Conservation (phyloP, 2,329 filamentous ascomycete species). For the Penicillium sp. region DNA sequence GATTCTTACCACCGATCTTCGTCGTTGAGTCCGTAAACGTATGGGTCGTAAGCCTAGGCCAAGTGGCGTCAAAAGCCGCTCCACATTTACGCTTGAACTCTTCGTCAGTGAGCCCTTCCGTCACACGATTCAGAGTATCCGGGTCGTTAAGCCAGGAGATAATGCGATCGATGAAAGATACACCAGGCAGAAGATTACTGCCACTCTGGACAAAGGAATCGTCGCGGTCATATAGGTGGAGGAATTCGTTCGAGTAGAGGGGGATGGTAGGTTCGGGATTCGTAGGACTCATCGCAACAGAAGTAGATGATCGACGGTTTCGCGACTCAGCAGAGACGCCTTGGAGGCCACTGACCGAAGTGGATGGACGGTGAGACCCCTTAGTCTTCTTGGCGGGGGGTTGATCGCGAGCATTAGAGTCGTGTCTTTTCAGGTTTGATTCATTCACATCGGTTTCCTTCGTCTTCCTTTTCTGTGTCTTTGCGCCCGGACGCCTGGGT, state of each 20-base stretch:
- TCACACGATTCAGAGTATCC: slow-evolving; percentile 66
- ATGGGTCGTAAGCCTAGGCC: slow-evolving; percentile 55
- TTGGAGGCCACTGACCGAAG: slow-evolving; percentile 71
- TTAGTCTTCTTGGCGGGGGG: slow-evolving; percentile 78
- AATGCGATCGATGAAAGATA: slow-evolving; percentile 73
- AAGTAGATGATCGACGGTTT: slow-evolving; percentile 61
- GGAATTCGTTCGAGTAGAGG: slow-evolving; percentile 74
- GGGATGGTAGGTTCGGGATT: slow-evolving; percentile 66
- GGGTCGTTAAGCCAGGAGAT: slow-evolving; percentile 77
- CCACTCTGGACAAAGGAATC: slow-evolving; percentile 59
- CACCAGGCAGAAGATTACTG: slow-evolving; percentile 75
- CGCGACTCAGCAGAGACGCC: slow-evolving; percentile 63
- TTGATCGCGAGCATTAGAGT: slow-evolving; percentile 51
- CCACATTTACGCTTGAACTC: slow-evolving; percentile 71
- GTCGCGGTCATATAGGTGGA: slow-evolving; percentile 70
- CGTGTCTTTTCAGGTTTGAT: slow-evolving; percentile 57
- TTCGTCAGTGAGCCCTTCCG: slow-evolving; percentile 61
- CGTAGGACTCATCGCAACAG: slow-evolving; percentile 70
- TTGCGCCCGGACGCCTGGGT: slow-evolving; percentile 71
- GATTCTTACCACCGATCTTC: slow-evolving; percentile 56
- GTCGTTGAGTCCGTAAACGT: slow-evolving; percentile 52
- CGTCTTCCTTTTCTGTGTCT: slow-evolving; percentile 84
- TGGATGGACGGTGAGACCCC: slow-evolving; percentile 74
- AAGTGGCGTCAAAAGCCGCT: slow-evolving; percentile 54
- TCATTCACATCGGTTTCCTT: slow-evolving; percentile 63